Base-by-base conservation (phyloP, 495 filamentous ascomycete genomes). In the Annulohypoxylon maeteangense region DNA sequence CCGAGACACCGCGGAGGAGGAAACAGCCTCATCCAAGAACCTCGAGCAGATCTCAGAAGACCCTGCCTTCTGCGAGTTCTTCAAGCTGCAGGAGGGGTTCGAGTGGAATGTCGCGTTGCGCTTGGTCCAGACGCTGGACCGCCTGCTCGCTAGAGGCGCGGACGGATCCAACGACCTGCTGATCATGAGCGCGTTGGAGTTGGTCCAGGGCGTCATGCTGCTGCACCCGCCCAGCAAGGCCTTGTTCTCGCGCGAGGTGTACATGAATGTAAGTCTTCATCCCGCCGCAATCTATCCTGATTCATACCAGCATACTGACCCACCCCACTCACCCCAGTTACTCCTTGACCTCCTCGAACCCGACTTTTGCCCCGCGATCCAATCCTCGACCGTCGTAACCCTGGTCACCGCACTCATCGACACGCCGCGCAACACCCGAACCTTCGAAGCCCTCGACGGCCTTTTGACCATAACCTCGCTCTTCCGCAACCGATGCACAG, bases 81-180 rank as follows among this genome's bases (percentile, higher is more conserved):
- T 97, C 83, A 93, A 97, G 75, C 78, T 98, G 56, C 95, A 99
- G 78, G 95, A 97, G 74, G 91, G 95, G 10, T 99, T 99, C 80
- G 92, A 97, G 81, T 99, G 94, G 92, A 99, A 99, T 81, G 92
- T 98, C 36, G 91, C 93, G 31, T 90, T 93, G 79, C 90, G 94
- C 68, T 83, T 99, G 59, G 90, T 96, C 53, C 87, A 89, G 31
- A 96, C 93, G 68, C 87, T 99, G 38, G 95, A 99, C 78, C 88
- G 93, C 62, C 86, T 98, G 47, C 85, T 98, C 55, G 93, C 93
- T 10, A 90, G 90, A 77, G 88, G 88, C 31, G 90, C 88, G 79
- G 90, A 92, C 75, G 91, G 89, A 27, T 91, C 92, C 75, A 95
- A 94, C 76, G 94, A 98, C 79, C 83, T 94, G 51, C 86, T 98